Conservation (phyloP, 495 filamentous ascomycete species). For the Penicillium tannophilum region DNA sequence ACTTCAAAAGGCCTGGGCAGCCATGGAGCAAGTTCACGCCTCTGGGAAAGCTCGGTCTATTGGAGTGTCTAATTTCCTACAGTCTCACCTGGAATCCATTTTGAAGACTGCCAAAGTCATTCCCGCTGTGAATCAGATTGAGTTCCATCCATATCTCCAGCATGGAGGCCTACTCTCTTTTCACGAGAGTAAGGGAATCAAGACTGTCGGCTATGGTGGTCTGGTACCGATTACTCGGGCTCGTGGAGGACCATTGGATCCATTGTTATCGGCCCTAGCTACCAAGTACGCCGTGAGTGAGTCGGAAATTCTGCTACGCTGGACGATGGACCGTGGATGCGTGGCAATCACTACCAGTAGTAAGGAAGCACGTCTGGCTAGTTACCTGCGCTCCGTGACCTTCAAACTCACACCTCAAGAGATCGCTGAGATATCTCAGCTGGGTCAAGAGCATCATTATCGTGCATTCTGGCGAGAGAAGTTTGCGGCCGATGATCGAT, state of each 20-base stretch:
- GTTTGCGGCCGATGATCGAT: conserved; percentile 61
- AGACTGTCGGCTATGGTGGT: conserved; percentile 68
- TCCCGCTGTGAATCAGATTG: conserved; percentile 84
- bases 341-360: conserved; percentile 77
- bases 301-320: conserved; percentile 70
- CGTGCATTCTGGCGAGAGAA: conserved; percentile 67
- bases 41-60: conserved; percentile 73
- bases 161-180: conserved; percentile 65
- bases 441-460: conserved; percentile 68
- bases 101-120: conserved; percentile 63
- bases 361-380: conserved; percentile 68
- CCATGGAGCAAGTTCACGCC: conserved; percentile 72
- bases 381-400: conserved; percentile 61
- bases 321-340: conserved; percentile 78
- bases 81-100: conserved; percentile 66
- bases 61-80: conserved; percentile 81
- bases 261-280: conserved; percentile 59
- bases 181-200: conserved; percentile 68
- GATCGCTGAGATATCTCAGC: conserved; percentile 62
- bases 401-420: conserved; percentile 76
- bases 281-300: conserved; percentile 76
- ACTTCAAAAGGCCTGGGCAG: conserved; percentile 72
- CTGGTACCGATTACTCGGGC: conserved; percentile 68
- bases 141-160: conserved; percentile 88
- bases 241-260: conserved; percentile 68